A percentile compares a stretch with the other conserved stretches of the same genome.
Evolutionary conservation across 495 filamentous ascomycete species (phyloP).

Genomic region (Daldinia decipiens): DNA sequence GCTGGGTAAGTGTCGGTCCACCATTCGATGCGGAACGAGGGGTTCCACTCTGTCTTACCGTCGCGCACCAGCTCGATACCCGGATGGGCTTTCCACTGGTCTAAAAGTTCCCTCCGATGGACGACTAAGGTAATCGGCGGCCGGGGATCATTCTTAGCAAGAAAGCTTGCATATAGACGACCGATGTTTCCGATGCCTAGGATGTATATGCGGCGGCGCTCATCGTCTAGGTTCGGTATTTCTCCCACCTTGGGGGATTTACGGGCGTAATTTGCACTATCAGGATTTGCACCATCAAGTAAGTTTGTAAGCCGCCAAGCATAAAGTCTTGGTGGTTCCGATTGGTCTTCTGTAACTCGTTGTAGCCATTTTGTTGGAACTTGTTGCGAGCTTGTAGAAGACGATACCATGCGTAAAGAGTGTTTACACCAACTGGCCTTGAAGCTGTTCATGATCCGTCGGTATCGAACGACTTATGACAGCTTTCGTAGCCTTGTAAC

Average conservation of each 20-base stretch:
- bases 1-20: slow-evolving; percentile 50
- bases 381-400: slow-evolving; percentile 6
- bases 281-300: too few species aligned
- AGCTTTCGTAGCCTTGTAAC: neutral
- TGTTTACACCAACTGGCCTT: neutral
- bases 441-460: slow-evolving; percentile 13
- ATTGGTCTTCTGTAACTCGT: slow-evolving; percentile 29
- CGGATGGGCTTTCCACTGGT: slow-evolving; percentile 51
- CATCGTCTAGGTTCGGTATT: slow-evolving; percentile 1
- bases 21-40: slow-evolving; percentile 64
- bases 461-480: slow-evolving; percentile 14
- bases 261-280: too few species aligned
- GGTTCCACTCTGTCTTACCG: slow-evolving; percentile 48
- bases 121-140: slow-evolving; percentile 61
- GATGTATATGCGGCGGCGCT: slow-evolving; percentile 51
- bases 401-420: slow-evolving; percentile 4
- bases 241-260: neutral
- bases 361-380: slow-evolving; percentile 37
- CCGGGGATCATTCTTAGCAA: slow-evolving; percentile 46
- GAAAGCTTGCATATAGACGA: slow-evolving; percentile 52
- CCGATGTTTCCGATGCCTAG: slow-evolving; percentile 68
- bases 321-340: slow-evolving; percentile 46
- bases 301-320: slow-evolving; percentile 49
- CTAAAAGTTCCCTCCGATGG: slow-evolving; percentile 51
- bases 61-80: slow-evolving; percentile 50